These are phyloP conservation scores for Sporodiniella umbellata DNA, from an alignment of 371 early-diverging fungal species.

Conservation along the genomic window DNA sequence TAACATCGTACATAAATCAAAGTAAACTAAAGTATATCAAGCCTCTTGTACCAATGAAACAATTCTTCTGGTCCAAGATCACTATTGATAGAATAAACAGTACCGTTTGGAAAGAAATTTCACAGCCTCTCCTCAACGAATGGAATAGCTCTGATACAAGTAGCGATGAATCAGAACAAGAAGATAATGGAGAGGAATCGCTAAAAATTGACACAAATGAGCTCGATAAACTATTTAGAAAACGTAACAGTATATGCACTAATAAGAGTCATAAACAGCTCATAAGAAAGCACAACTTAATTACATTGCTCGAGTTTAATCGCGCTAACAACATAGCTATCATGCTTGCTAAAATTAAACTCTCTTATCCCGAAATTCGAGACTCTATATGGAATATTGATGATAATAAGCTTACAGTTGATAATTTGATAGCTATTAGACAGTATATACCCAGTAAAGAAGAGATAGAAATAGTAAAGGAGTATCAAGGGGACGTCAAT, in stretches of 20 bases:
- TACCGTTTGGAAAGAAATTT: constrained; percentile 58
- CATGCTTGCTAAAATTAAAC: constrained; percentile 68
- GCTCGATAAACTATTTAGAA: constrained; percentile 39
- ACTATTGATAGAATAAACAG: constrained; percentile 49
- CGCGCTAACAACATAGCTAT: constrained; percentile 67
- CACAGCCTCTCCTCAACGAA: constrained; percentile 15
- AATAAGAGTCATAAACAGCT: background rate
- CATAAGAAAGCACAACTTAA: constrained; percentile 29
- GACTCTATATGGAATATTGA: constrained; percentile 67
- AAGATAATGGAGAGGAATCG: background rate
- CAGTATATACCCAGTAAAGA: constrained; percentile 64
- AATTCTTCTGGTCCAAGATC: constrained; percentile 64
- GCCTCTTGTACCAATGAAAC: constrained; percentile 24
- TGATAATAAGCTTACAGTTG: constrained; percentile 52
- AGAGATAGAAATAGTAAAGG: constrained; percentile 63
- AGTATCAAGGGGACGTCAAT: constrained; percentile 63
- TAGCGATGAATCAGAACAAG: constrained; percentile 24
- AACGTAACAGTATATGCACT: constrained; percentile 10
- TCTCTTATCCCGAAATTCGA: constrained; percentile 63
- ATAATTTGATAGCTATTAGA: constrained; percentile 54
- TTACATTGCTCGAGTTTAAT: constrained; percentile 61
- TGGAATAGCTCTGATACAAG: constrained; percentile 19
- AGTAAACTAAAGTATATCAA: background rate
- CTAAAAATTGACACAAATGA: constrained; percentile 35
- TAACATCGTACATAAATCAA: too few relatives aligned